Evolutionary conservation across 257 asterid genomes (phyloP), one percentile per base, ranked within the genome.

Genomic region (Capsicum baccatum): DNA sequence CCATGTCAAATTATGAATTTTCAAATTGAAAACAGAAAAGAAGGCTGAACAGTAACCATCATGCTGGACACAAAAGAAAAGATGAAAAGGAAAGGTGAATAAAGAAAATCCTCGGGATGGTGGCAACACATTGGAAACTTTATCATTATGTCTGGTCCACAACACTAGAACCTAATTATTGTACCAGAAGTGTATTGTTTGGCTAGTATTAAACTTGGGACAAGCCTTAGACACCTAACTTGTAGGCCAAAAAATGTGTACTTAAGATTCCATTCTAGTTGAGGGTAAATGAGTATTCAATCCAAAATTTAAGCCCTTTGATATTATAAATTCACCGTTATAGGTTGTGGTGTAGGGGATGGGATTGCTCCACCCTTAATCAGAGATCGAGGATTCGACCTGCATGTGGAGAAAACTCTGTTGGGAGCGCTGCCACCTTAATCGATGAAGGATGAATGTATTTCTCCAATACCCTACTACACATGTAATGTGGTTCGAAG

Each of bases 101-200:
- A 76, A 76, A 26, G 60, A 52, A 37, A 37, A 76, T 52, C 64
- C 6, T 26, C 14, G 19, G 48, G 81, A 76, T 52, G 48, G 81
- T 76, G 81, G 81, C 15, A 26, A 76, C 13, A 76, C 81, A 76
- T 52, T 52, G 14, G 63, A 76, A 21, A 21, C 3, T 76, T 37
- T 52, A 76, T 52, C 48, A 52, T 52, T 52, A 12, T 76, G 81
- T 54, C 81, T 54, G 63, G 81, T 6, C 81, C 81, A 76, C 47
- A 76, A 2, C 11, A 2, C 14, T 63, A 52, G 19, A 67, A 76
- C 81, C 48, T 54, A 26, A 54, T 54, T 76, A 76, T 76, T 76
- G 81, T 26, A 76, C 64, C 64, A 15, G 14, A 54, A 76, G 6
- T 54, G 42, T 15, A 50, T 14, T 76, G 63, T 52, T 52, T 76